Evolutionary conservation across 2,329 filamentous ascomycete genomes (phyloP), one percentile per base, ranked within the genome.

Genomic region (Beauveria brongniartii): DNA sequence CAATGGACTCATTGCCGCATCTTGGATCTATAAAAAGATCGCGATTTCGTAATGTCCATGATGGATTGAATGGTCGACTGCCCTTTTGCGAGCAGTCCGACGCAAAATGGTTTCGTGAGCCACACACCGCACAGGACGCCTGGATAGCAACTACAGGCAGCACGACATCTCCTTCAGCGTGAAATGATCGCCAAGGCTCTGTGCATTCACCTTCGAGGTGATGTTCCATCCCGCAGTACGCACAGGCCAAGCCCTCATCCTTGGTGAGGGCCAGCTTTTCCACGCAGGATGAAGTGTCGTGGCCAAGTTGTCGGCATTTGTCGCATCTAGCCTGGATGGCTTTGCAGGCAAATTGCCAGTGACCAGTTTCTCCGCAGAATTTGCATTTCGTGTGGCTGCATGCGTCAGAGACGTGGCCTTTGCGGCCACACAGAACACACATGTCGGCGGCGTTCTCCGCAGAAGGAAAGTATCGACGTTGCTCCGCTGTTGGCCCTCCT

Each of bases 231-330:
- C 74, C 74, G 70, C 88, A 91, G 40, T 85, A 75, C 12, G 82
- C 82, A 69, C 88, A 91, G 3, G 80, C 78, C 52, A 80, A 73
- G 24, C 78, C 77, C 60, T 86, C 83, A 18, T 78, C 77, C 63
- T 79, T 79, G 18, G 79, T 74, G 55, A 80, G 65, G 3, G 72
- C 70, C 47, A 89, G 76, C 63, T 84, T 83, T 64, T 87, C 83
- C 2, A 71, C 67, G 68, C 88, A 91, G 8, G 73, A 65, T 1
- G 71, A 66, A 20, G 73, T 71, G 55, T 67, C 66, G 67, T 91
- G 88, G 10, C 87, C 88, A 48, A 81, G 75, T 70, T 87, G 82
- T 53, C 77, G 80, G 71, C 88, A 91, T 68, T 83, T 85, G 54
- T 66, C 69, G 68, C 84, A 87, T 63, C 82, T 77, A 40, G 71